phyloP scores from a whole-genome alignment of 306 rosid species.

The Dryas octopetala region DNA sequence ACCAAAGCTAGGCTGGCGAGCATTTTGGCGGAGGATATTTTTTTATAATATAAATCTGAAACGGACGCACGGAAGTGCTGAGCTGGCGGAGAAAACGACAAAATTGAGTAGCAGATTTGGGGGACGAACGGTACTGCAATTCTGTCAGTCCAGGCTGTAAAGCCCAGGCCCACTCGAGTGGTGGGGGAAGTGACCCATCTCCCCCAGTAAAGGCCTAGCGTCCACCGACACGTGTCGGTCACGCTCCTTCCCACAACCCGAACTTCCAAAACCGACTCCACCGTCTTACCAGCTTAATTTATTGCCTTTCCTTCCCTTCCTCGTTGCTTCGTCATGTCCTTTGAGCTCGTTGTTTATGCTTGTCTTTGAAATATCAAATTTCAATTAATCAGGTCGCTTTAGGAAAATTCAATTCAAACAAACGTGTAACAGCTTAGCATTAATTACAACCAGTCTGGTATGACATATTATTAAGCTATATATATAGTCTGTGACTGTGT shows the following conservation, averaged over 20 bases:
- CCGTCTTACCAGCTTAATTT: conserved; percentile 27
- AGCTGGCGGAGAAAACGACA: conserved; percentile 48
- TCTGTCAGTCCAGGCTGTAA: conserved; percentile 56
- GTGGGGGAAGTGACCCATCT: not conserved
- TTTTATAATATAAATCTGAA: conserved; percentile 8
- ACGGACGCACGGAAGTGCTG: conserved; percentile 35
- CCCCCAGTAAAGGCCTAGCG: conserved; percentile 41
- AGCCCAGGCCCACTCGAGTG: conserved; percentile 24
- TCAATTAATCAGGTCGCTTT: not conserved
- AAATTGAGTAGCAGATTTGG: conserved; percentile 36
- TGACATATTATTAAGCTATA: not conserved
- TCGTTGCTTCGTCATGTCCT: not conserved
- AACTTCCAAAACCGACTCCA: conserved; percentile 37
- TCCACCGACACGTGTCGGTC: conserved; percentile 31
- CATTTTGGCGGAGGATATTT: conserved; percentile 23
- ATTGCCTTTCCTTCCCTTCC: not conserved
- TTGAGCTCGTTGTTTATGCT: not conserved
- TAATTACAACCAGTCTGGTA: not conserved
- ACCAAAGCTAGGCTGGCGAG: conserved; percentile 51
- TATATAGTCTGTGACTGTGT: too few relatives aligned
- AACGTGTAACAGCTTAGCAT: not conserved
- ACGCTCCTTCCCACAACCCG: conserved; percentile 3
- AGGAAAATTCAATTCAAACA: too few relatives aligned
- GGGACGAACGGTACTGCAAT: conserved; percentile 33
- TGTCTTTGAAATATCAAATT: not conserved